Evolutionary conservation across 331 rosid species (phyloP), one percentile per base, ranked within the genome.

Genomic region (Prunus yedoensis): DNA sequence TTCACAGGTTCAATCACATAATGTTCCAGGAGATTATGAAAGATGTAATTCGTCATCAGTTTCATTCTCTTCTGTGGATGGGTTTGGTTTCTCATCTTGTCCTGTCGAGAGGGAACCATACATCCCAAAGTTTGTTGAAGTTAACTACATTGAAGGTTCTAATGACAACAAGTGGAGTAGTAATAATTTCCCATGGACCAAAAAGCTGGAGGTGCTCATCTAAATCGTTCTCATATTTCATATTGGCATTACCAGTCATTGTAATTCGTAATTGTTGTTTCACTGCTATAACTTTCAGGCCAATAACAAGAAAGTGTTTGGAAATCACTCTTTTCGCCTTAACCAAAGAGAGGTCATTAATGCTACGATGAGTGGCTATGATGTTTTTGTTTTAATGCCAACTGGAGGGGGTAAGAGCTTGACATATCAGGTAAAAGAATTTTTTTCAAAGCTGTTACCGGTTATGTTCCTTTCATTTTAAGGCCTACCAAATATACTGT

Each of bases 381-480:
- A 94, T 87, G 99, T 92, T 82, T 94, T 94, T 66, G 99, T 94
- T 81, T 82, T 94, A 77, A 94, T 94, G 99, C 99, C 99, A 61
- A 94, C 99, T 25, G 99, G 99, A 78, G 97, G 96, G 78, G 99
- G 99, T 66, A 94, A 94, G 83, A 94, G 99, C 88, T 67, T 94
- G 79, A 94, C 99, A 51, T 94, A 94, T 83, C 99, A 94, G 99
- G 99, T 94, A 89, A 78, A 84, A 32, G 28, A 72, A 30, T 70
- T 27, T 32, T 28, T 60, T 64, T 77, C 68, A 3, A 79, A 47
- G 69, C 72, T 63, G 70, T 70, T 71, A 60, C 66, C 66, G 71
- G 66, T 82, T 67, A 23, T 13, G 35, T 69, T 57, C 18, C 75
- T 68, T 70, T 56, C 59, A 59, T 13, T 71, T 71, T 66, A 72